Evolutionary conservation across 2,329 filamentous ascomycete genomes (phyloP).

Genomic region (Chalara sp.): DNA sequence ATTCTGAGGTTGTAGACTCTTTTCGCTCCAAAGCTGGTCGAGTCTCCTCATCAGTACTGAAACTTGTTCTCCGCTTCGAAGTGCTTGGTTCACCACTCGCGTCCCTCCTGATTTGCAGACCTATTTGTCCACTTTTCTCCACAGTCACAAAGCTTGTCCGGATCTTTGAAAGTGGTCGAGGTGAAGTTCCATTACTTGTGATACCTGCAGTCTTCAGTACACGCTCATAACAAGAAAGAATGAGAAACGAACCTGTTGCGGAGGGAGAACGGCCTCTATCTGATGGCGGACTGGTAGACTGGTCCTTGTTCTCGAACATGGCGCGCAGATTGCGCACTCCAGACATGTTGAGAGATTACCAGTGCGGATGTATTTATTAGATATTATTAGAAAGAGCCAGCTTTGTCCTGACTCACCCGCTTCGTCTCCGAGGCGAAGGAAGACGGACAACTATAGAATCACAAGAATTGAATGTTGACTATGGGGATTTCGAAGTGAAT

Average conservation of each 20-base stretch:
- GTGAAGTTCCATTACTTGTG: conserved; percentile 34
- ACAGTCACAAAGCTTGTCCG: conserved; percentile 70
- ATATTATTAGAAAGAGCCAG: too few species aligned
- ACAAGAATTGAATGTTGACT: too few species aligned
- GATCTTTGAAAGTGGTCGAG: conserved; percentile 66
- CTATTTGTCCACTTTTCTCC: conserved; percentile 41
- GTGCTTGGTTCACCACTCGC: conserved; percentile 20
- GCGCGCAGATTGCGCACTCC: conserved; percentile 60
- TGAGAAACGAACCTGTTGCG: conserved; percentile 31
- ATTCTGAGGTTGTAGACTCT: conserved; percentile 18
- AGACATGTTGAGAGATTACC: conserved; percentile 15
- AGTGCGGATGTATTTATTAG: not conserved
- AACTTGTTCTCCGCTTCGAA: conserved; percentile 21
- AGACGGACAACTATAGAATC: too few species aligned
- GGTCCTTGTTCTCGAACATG: conserved; percentile 71
- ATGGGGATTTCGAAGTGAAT: too few species aligned
- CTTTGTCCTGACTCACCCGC: too few species aligned
- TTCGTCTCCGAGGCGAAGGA: too few species aligned
- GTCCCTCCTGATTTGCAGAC: conserved; percentile 35
- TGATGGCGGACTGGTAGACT: conserved; percentile 42
- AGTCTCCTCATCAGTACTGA: conserved; percentile 21
- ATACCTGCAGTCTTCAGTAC: conserved; percentile 14
- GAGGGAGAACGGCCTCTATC: conserved; percentile 66
- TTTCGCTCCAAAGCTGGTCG: conserved; percentile 19
- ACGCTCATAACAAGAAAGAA: not conserved